Evolutionary conservation across 192 early-diverging fungal genomes (phyloP).

Genomic region (Backusella morwellensis): DNA sequence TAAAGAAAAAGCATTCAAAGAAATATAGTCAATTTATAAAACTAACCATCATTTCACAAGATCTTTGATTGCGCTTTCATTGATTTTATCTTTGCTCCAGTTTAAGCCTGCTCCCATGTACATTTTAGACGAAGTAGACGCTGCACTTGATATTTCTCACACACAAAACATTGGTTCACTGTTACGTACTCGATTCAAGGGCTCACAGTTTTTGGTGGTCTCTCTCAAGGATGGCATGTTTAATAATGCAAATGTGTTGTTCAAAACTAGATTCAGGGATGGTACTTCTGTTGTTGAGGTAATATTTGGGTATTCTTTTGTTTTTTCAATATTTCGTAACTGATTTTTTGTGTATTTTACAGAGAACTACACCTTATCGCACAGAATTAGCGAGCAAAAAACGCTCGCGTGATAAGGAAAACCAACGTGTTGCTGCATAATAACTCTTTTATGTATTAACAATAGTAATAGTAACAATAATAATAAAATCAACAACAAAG

Average conservation of each 20-base stretch:
- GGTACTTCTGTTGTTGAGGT: constrained; percentile 91
- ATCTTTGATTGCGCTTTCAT: constrained; percentile 92
- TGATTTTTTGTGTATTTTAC: not conserved
- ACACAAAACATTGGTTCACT: constrained; percentile 99
- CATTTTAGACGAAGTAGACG: constrained; percentile 98
- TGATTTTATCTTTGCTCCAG: constrained; percentile 94
- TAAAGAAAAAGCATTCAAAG: constrained; percentile 1
- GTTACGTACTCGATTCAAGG: constrained; percentile 88
- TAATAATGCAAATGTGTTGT: constrained; percentile 97
- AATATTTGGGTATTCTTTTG: not conserved
- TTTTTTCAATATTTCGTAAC: not conserved
- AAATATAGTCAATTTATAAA: not conserved
- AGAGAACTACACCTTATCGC: constrained; percentile 12
- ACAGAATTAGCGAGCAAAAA: not conserved
- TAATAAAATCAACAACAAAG: not conserved
- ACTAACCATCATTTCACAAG: constrained; percentile 36
- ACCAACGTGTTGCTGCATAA: not conserved
- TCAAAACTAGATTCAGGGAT: constrained; percentile 90
- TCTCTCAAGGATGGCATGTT: constrained; percentile 99
- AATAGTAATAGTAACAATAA: not conserved
- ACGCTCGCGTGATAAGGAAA: not conserved
- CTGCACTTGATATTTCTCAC: constrained; percentile 95
- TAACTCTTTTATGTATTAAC: not conserved
- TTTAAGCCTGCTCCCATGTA: constrained; percentile 99
- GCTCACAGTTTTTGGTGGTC: constrained; percentile 97